phyloP scores from a whole-genome alignment of 192 early-diverging fungal genomes.

The Paraglomus brasilianum region DNA sequence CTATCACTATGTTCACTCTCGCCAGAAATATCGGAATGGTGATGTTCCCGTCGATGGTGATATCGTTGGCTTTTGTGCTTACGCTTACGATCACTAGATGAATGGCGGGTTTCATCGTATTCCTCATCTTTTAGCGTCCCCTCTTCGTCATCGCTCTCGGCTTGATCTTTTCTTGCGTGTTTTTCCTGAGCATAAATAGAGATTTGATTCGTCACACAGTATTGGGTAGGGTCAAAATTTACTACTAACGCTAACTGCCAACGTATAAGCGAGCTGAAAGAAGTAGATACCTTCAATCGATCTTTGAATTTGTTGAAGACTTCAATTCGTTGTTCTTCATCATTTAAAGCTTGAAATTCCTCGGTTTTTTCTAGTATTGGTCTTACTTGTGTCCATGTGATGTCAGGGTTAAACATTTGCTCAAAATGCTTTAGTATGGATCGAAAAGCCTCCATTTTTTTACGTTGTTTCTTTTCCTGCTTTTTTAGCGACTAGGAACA shows the following conservation, averaged over 20 bases:
- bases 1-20: slow-evolving; percentile 37
- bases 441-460: slow-evolving; percentile 78
- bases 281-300: slow-evolving; percentile 54
- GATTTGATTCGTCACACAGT: neutral
- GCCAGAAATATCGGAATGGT: slow-evolving; percentile 29
- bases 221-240: neutral
- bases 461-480: slow-evolving; percentile 65
- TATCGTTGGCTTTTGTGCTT: slow-evolving; percentile 28
- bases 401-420: slow-evolving; percentile 56
- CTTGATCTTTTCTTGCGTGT: slow-evolving; percentile 45
- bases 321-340: slow-evolving; percentile 61
- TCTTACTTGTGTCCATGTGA: slow-evolving; percentile 68
- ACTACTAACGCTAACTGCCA: neutral
- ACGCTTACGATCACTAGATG: slow-evolving; percentile 18
- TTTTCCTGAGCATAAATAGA: slow-evolving; percentile 38
- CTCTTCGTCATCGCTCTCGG: slow-evolving; percentile 66
- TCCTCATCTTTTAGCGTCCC: slow-evolving; percentile 58
- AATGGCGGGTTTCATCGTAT: slow-evolving; percentile 35
- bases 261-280: neutral
- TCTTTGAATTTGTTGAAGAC: slow-evolving; percentile 74
- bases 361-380: slow-evolving; percentile 46
- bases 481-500: slow-evolving; percentile 55
- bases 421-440: slow-evolving; percentile 66
- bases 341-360: slow-evolving; percentile 68
- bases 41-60: slow-evolving; percentile 28